Base-by-base conservation (phyloP, 2,329 filamentous ascomycete genomes). In the Colletotrichum incanum region DNA sequence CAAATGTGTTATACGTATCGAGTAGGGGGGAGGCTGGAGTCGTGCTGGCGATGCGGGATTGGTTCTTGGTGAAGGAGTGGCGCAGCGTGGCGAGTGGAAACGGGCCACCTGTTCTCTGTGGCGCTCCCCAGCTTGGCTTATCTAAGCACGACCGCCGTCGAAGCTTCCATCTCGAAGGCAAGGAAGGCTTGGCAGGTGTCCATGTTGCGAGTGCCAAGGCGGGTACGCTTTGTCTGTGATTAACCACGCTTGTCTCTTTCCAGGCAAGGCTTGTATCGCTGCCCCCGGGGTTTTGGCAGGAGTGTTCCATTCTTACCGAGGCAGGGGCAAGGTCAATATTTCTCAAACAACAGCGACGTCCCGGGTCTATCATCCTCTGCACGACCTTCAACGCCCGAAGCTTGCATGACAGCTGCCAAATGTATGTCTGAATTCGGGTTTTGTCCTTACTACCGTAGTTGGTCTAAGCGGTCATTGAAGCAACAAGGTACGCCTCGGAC, bases 31-130 rank as follows among this genome's bases (percentile, higher is more conserved):
- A 37, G 37, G 60, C 43, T 49, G 45, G 52, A 12, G 16, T 28
- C 28, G 31, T 18, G n/a, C 34, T 23, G 55, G 20, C n/a, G 56
- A 49, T n/a, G 39, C 37, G 28, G 64, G 45, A 65, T 69, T 58
- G 41, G 67, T 16, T 23, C 16, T 54, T 20, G 58, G 64, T 56
- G 58, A 59, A 52, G 56, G 18, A 18, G 58, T 67, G 68, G 68
- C 64, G 59, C 26, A 41, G 14, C 23, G 67, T 60, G 67, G 56
- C 58, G 68, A 70, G 58, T 68, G 56, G 37, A 12, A 56, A 16
- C 26, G 47, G 3, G 65, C 69, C 65, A 72, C 58, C 20, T 72
- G 58, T 59, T 12, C 14, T 34, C 1, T 55, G 68, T 68, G 69
- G 65, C 58, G 69, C n/a, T n/a, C 45, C 6, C n/a, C 47, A n/a